Conservation (phyloP, 345 rosid species). For the Rhizophora mangle region DNA sequence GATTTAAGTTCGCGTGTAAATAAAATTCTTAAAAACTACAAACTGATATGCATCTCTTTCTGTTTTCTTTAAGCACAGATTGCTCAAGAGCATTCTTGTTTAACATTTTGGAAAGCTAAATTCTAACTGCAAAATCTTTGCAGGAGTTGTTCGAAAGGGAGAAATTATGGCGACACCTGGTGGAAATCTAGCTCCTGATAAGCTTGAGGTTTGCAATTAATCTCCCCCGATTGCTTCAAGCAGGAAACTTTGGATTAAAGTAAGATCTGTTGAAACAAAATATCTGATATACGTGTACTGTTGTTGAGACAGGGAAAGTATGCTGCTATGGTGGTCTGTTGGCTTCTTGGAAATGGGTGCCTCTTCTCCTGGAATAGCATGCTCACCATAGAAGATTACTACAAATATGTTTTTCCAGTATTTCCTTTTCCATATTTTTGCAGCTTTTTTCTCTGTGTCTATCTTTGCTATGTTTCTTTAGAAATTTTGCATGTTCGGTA, state of each 20-base stretch:
- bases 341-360: constrained; percentile 77
- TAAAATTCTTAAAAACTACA: too few species aligned
- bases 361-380: constrained; percentile 84
- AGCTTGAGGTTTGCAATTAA: constrained; percentile 33
- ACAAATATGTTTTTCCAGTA: constrained; percentile 63
- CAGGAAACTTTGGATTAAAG: not conserved
- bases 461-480: not conserved
- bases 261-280: not conserved
- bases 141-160: constrained; percentile 12
- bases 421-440: not conserved
- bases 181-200: constrained; percentile 15
- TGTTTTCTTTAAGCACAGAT: too few species aligned
- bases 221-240: not conserved
- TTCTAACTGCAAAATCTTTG: constrained; percentile 5
- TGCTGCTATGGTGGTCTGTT: constrained; percentile 63
- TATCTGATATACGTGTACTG: constrained; percentile 1
- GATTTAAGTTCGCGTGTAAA: too few species aligned
- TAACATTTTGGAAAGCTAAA: too few species aligned
- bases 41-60: too few species aligned
- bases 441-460: not conserved
- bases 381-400: constrained; percentile 75
- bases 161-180: constrained; percentile 24
- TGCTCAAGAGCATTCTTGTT: too few species aligned
- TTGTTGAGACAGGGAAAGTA: constrained; percentile 50
- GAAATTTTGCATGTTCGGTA: not conserved